Evolutionary conservation across 495 filamentous ascomycete genomes (phyloP).

Genomic region (Cryomyces minteri): DNA sequence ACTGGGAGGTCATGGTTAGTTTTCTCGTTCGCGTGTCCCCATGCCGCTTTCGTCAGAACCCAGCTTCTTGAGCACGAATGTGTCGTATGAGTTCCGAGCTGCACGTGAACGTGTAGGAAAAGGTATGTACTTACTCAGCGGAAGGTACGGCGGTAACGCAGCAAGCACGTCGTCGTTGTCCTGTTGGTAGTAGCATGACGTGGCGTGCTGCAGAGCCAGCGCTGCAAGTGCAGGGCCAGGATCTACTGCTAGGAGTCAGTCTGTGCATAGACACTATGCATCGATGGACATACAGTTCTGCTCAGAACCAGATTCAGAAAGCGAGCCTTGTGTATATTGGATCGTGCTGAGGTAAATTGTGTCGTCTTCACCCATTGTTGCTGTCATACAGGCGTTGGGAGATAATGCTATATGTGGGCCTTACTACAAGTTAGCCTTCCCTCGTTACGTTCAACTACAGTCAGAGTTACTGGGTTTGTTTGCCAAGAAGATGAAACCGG

Average conservation of each 20-base stretch:
- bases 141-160: not conserved
- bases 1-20: not conserved
- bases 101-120: too few species aligned
- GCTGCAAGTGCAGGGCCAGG: slow-evolving; percentile 28
- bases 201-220: slow-evolving; percentile 39
- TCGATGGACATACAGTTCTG: not conserved
- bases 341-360: slow-evolving; percentile 43
- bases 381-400: slow-evolving; percentile 51
- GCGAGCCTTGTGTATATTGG: slow-evolving; percentile 25
- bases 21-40: not conserved
- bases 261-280: not conserved
- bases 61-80: too few species aligned
- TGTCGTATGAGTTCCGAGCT: too few species aligned
- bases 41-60: too few species aligned
- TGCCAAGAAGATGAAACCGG: slow-evolving; percentile 47
- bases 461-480: slow-evolving; percentile 26
- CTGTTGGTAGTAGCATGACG: slow-evolving; percentile 32
- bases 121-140: too few species aligned
- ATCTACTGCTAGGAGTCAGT: not conserved
- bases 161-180: slow-evolving; percentile 64
- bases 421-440: not conserved
- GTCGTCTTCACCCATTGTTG: slow-evolving; percentile 44
- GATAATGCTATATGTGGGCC: slow-evolving; percentile 37
- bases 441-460: not conserved
- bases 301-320: not conserved